Base-by-base conservation (phyloP, 2,329 filamentous ascomycete genomes). In the Botrytis hyacinthi region DNA sequence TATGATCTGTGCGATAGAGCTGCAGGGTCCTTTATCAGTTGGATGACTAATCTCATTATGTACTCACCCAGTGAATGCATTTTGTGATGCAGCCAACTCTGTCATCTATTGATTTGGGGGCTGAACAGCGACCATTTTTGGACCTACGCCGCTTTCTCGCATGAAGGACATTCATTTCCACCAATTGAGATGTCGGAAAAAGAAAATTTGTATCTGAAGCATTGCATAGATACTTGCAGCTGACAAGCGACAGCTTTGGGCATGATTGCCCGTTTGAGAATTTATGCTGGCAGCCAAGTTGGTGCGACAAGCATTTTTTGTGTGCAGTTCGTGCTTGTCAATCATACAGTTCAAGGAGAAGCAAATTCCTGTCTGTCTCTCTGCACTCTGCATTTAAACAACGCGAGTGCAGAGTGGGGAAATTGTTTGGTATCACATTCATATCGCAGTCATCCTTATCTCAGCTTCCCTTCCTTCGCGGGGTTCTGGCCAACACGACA, bases 191-290 rank as follows among this genome's bases (percentile, higher is more conserved):
- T 44, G 67, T 3, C 9, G n/a, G 9, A 44, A 20, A 35, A 18
- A 20, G 40, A 70, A 60, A 70, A 60, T 44, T 44, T 42, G 32
- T 57, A 69, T 51, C 32, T n/a, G 26, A 35, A 26, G 32, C 40
- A 68, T 54, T 54, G 46, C 65, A 67, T 10, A 67, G 44, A 18
- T 40, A 68, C 66, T 57, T 40, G 65, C 32, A 67, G 65, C 65
- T 57, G 66, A 57, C 9, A 37, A 68, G 48, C 35, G 66, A 57
- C 66, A 68, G 66, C 48, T 57, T 32, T 37, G 35, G 66, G 32
- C 35, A 32, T 20, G 26, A 68, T 54, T 68, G 16, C 46, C 65
- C 26, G 8, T 68, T 40, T 40, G 26, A 40, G 35, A 14, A 9
- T 54, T 32, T 26, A 40, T 68, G 48, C 48, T n/a, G 54, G 66